Base-by-base conservation (phyloP, 2,329 filamentous ascomycete species). In the Lanzia echinophila region DNA sequence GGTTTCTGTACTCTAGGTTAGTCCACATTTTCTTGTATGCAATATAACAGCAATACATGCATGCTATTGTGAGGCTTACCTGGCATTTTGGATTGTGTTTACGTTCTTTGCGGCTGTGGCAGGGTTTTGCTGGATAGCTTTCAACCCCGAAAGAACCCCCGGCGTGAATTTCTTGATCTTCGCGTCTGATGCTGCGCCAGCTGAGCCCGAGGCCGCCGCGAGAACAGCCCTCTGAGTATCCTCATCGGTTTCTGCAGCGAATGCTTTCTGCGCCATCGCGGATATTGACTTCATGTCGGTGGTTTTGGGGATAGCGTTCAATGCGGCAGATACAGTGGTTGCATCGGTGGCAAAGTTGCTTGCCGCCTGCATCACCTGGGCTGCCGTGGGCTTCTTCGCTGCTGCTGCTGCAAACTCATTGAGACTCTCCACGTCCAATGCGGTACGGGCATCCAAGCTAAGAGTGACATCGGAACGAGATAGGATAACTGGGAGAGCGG, bases 151-250 rank as follows among this genome's bases (percentile, higher is more conserved):
- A 7, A 65, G 45, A 34, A 65, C 63, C 6, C 54, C 44, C 3
- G 63, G 63, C 1, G 62, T 65, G 7, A 60, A 62, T 49, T 61
- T 54, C n/a, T 63, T 57, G 31, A 65, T 65, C 49, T 62, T 60
- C n/a, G 46, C 31, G 24, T 65, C 63, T n/a, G 59, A 46, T 5
- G 55, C 34, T 17, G 36, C 48, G 6, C 59, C 63, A 20, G 58
- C 57, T 36, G 43, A 56, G 15, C 60, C 62, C 28, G 59, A 60
- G 11, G 62, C 63, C 3, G 60, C 52, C 20, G 44, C 38, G 3
- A 65, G 57, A 13, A 63, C 59, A 6, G 59, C 47, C 42, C 63
- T 54, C 47, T 60, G 58, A 17, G 56, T 47, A 49, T 65, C 62
- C 49, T 65, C 63, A 32, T 65, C 58, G 2, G 55, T 56, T 39